Percentiles rank a stretch among this genome's conserved stretches.
Evolutionary conservation across 164 flowering plant species (phyloP).

Genomic region (Hamamelis virginiana): DNA sequence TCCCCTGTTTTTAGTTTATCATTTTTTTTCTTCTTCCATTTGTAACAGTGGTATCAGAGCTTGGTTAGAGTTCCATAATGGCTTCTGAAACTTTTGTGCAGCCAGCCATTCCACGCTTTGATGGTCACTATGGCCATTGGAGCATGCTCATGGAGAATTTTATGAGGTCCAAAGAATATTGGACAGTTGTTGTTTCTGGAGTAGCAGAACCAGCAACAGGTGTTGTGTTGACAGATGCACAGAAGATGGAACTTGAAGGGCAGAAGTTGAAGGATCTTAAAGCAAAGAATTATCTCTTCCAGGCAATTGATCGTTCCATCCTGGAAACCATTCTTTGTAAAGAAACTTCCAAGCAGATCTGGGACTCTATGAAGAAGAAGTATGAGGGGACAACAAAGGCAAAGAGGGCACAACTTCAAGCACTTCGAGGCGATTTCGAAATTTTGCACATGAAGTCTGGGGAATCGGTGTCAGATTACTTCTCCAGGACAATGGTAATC

Average conservation of each 20-base stretch:
- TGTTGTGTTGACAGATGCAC: not conserved
- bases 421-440: no score
- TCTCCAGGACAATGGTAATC: conserved; percentile 13
- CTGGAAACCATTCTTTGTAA: conserved; percentile 1
- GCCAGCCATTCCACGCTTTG: not conserved
- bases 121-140: conserved; percentile 5
- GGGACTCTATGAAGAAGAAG: no score
- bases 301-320: not conserved
- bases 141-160: no score
- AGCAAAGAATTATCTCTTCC: no score
- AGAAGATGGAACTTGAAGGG: not conserved
- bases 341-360: no score
- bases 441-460: not conserved
- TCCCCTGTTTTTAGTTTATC: no score
- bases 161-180: no score
- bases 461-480: conserved; percentile 10
- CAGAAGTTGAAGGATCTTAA: no score
- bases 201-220: not conserved
- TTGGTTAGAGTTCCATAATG: no score
- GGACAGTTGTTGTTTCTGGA: not conserved
- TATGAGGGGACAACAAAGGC: not conserved
- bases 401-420: not conserved
- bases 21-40: no score
- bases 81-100: not conserved
- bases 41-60: no score